Percentiles rank a stretch among this genome's conserved stretches.
Evolutionary conservation across 2,329 filamentous ascomycete genomes (phyloP).

Genomic region (Penicillium brevicompactum): DNA sequence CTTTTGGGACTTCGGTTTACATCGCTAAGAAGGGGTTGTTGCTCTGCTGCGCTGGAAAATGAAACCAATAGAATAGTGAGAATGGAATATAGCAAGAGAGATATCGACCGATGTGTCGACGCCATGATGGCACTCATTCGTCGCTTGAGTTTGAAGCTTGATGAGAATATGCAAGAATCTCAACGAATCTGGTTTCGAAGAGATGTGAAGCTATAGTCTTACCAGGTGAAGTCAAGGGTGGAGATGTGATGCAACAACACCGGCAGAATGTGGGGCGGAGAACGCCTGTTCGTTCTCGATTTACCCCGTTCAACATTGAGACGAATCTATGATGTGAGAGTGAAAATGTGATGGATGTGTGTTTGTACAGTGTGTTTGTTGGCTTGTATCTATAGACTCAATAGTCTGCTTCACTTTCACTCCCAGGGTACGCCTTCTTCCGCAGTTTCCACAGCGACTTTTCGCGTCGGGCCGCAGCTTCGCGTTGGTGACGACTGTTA

Average conservation of each 20-base stretch:
- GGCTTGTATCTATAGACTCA: conserved; percentile 4
- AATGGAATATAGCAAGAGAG: conserved; percentile 12
- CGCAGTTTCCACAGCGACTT: conserved; percentile 42
- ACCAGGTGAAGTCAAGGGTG: neutral
- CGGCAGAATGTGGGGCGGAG: too few species aligned
- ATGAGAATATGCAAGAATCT: neutral
- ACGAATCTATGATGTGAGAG: neutral
- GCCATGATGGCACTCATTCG: neutral
- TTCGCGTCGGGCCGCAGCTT: conserved; percentile 28
- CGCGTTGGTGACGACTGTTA: conserved; percentile 30
- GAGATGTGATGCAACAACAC: neutral
- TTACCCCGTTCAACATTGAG: too few species aligned
- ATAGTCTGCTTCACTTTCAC: conserved; percentile 41
- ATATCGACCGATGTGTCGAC: neutral
- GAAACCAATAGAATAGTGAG: conserved; percentile 16
- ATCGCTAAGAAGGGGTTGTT: conserved; percentile 25
- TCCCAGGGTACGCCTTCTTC: conserved; percentile 41
- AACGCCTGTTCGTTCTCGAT: too few species aligned
- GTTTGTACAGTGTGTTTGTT: neutral
- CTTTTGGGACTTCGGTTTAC: conserved; percentile 26
- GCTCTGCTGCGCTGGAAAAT: conserved; percentile 23
- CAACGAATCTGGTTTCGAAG: too few species aligned
- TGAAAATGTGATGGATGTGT: neutral
- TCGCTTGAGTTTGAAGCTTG: neutral
- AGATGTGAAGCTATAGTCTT: neutral